phyloP scores from a whole-genome alignment of 2,329 filamentous ascomycete genomes.

The Aspergillus vadensis region DNA sequence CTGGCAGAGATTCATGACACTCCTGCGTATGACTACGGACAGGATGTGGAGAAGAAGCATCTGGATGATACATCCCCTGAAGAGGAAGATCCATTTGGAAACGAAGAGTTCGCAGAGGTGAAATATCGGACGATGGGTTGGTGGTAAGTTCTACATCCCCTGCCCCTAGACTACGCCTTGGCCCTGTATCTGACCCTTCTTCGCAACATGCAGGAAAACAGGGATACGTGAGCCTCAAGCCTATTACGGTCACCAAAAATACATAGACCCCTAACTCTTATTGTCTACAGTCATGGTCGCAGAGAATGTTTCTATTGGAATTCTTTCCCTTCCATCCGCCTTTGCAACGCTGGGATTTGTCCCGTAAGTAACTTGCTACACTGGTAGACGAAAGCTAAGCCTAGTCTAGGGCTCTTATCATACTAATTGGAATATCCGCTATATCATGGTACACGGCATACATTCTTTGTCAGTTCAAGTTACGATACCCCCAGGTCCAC shows the following conservation, averaged over 20 bases:
- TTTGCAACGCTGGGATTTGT: slow-evolving; percentile 58
- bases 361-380: slow-evolving; percentile 40
- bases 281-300: slow-evolving; percentile 55
- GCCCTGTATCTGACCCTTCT: slow-evolving; percentile 7
- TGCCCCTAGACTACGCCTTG: neutral
- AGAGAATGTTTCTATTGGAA: slow-evolving; percentile 60
- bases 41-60: slow-evolving; percentile 18
- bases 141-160: slow-evolving; percentile 25
- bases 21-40: neutral
- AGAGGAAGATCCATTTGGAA: slow-evolving; percentile 39
- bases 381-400: neutral
- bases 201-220: slow-evolving; percentile 31
- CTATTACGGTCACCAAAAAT: neutral
- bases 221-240: slow-evolving; percentile 36
- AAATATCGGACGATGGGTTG: slow-evolving; percentile 56
- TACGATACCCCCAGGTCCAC: slow-evolving; percentile 59
- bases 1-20: neutral
- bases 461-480: slow-evolving; percentile 61
- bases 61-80: slow-evolving; percentile 4
- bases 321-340: slow-evolving; percentile 58
- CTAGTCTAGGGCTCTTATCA: slow-evolving; percentile 49
- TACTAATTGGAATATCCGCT: slow-evolving; percentile 56
- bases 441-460: slow-evolving; percentile 62
- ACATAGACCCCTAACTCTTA: slow-evolving; percentile 11
- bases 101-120: slow-evolving; percentile 44